Evolutionary conservation across 2,329 filamentous ascomycete species (phyloP), one percentile per base, ranked within the genome.

Genomic region (Cladosporium sp.): DNA sequence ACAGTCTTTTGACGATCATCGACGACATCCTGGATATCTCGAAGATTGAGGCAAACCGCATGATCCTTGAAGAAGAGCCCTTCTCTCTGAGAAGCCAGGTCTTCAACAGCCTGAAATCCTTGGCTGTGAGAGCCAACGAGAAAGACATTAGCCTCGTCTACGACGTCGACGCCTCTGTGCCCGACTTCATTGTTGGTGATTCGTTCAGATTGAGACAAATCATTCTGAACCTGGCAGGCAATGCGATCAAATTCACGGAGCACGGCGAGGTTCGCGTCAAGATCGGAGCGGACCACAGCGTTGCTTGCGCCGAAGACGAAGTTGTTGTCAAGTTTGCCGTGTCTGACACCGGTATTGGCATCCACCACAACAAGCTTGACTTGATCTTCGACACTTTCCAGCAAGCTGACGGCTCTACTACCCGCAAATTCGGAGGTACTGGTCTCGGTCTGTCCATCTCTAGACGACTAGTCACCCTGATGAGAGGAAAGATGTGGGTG

Each of bases 351-450:
- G 95, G 95, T 71, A 99, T 98, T 74, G 95, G 95, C 73, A 98
- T 98, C 72, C 92, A 94, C 73, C 87, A 91, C 69, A 93, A 98
- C 80, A 98, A 98, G 81, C 86, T 98, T 62, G 93, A 97, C 76
- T 84, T 98, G 70, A 98, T 99, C 76, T 98, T 99, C 79, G 95
- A 98, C 80, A 98, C 94, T 0, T 98, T 98, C 88, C 94, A 97
- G 78, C 95, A 98, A 81, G 95, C 95, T 23, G 95, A 98, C 77
- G 94, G 94, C 44, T 97, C 93, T 37, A 98, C 96, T 78, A 98
- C 94, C 1, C 88, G 93, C 72, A 95, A 96, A 77, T 98, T 98
- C 77, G 94, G 94, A 73, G 94, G 94, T 72, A 98, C 95, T 7
- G 94, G 94, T 71, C 86, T 98, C 11, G 94, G 94, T 71, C 81